These are phyloP conservation scores for Carex pumila DNA, from an alignment of 176 grass and related monocot genomes.

Conservation along the genomic window DNA sequence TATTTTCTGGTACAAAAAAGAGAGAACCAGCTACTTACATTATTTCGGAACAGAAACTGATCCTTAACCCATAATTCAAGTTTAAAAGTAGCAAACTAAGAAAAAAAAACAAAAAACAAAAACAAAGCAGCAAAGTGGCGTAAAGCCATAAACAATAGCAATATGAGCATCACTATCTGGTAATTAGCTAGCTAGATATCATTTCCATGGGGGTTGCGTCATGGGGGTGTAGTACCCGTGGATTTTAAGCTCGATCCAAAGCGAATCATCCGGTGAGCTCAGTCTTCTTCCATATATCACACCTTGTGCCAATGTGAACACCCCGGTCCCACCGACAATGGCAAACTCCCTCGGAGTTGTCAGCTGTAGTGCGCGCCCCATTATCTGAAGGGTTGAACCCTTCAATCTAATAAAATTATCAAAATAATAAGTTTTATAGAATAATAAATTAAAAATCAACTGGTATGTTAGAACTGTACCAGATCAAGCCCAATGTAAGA, in stretches of 20 bases:
- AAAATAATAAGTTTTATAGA: background rate
- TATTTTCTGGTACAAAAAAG: background rate
- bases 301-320: background rate
- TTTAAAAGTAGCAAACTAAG: background rate
- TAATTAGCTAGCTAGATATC: background rate
- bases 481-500: background rate
- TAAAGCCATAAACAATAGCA: background rate
- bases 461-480: background rate
- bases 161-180: background rate
- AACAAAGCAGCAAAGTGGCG: background rate
- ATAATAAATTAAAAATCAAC: background rate
- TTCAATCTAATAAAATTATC: background rate
- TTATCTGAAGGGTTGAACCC: background rate
- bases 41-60: background rate
- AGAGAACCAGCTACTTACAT: background rate
- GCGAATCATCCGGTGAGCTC: background rate
- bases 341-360: background rate
- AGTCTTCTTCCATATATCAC: background rate
- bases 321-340: background rate
- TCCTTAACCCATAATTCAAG: background rate
- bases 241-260: background rate
- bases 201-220: background rate
- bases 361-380: background rate
- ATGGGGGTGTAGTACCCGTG: background rate
- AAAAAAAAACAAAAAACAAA: no score